A percentile compares a stretch with the other conserved stretches of the same genome.
Conservation (phyloP, 305 asterid species). For the Fraxinus baroniana region DNA sequence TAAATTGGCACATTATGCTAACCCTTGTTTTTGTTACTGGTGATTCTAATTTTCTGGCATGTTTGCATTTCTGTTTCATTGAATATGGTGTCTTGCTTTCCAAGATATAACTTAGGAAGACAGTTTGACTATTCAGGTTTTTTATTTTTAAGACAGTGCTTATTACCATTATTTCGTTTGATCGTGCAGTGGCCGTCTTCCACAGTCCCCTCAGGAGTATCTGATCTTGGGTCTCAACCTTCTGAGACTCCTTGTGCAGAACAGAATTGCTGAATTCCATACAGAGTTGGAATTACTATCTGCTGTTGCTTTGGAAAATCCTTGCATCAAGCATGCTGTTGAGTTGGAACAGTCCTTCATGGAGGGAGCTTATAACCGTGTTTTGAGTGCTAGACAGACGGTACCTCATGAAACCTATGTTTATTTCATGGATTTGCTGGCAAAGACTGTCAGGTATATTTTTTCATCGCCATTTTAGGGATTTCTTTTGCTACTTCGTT, state of each 20-base stretch:
- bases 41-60: constrained; percentile 5
- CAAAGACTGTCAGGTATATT: constrained; percentile 84
- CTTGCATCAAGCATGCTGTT: constrained; percentile 93
- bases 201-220: constrained; percentile 82
- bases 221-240: constrained; percentile 96
- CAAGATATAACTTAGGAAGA: not conserved
- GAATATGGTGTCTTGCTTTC: not conserved
- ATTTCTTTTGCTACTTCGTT: not conserved
- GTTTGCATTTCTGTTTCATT: not conserved
- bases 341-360: constrained; percentile 97
- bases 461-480: not conserved
- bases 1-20: not conserved
- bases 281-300: constrained; percentile 91
- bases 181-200: constrained; percentile 72
- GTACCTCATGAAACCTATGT: constrained; percentile 89
- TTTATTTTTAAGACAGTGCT: constrained; percentile 5
- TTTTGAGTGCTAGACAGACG: constrained; percentile 82
- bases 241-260: constrained; percentile 94
- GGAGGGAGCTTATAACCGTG: constrained; percentile 99
- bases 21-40: not conserved
- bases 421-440: constrained; percentile 93
- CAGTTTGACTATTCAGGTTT: not conserved
- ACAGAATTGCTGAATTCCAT: constrained; percentile 95
- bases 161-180: constrained; percentile 32
- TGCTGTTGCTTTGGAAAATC: constrained; percentile 74